These are phyloP conservation scores for Nicotiana rustica DNA, from an alignment of 305 asterid species.

Conservation along the genomic window DNA sequence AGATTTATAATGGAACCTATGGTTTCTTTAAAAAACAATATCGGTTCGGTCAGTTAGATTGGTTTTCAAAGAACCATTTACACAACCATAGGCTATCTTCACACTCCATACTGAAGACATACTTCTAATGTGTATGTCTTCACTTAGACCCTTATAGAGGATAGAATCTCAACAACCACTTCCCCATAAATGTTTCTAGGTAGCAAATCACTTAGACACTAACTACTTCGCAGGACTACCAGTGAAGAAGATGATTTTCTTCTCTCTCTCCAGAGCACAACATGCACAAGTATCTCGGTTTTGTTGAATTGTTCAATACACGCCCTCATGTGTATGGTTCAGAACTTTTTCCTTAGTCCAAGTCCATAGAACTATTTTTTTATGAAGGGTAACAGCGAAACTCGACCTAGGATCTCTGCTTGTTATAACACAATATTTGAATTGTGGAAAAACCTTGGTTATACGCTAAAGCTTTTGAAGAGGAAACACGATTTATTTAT, in stretches of 20 bases:
- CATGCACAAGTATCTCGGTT: neutral
- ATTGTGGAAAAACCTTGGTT: neutral
- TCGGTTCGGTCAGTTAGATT: too few species aligned
- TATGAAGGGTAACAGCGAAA: neutral
- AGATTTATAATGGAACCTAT: too few species aligned
- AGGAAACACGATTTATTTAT: neutral
- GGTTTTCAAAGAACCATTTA: too few species aligned
- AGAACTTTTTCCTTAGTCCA: neutral
- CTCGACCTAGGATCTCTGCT: neutral
- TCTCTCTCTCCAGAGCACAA: neutral
- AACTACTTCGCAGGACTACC: neutral
- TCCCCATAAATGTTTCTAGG: neutral
- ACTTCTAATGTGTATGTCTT: neutral
- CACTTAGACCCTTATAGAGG: neutral
- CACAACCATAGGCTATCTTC: neutral
- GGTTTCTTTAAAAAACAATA: too few species aligned
- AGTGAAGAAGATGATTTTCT: neutral
- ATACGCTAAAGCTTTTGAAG: neutral
- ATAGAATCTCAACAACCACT: conserved; percentile 16
- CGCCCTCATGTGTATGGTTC: neutral
- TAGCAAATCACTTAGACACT: conserved; percentile 2
- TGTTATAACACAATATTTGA: neutral
- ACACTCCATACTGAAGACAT: conserved; percentile 1
- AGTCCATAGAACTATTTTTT: neutral
- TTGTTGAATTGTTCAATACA: neutral